Conservation (phyloP, 2,329 filamentous ascomycete genomes). For the Sporothrix mexicana region DNA sequence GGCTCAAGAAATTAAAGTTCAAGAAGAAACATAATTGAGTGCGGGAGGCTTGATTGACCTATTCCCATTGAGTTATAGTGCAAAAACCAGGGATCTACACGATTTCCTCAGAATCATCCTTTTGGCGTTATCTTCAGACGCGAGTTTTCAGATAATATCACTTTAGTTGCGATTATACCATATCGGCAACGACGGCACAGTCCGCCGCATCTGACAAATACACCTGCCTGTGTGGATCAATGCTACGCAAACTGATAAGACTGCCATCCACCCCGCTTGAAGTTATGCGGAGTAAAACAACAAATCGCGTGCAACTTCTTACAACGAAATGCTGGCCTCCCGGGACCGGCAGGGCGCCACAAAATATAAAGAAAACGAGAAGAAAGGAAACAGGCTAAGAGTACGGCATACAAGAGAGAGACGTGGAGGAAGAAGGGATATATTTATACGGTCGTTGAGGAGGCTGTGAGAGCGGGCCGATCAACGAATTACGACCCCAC, state of each 20-base stretch:
- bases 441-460: too few relatives aligned
- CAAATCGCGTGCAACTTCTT: too few relatives aligned
- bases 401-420: too few relatives aligned
- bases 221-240: not conserved
- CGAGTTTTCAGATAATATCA: not conserved
- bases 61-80: not conserved
- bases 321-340: too few relatives aligned
- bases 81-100: not conserved
- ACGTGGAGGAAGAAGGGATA: too few relatives aligned
- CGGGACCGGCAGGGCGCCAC: too few relatives aligned
- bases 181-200: not conserved
- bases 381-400: too few relatives aligned
- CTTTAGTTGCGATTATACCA: slow-evolving; percentile 7
- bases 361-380: too few relatives aligned
- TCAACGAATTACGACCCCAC: too few relatives aligned
- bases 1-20: not conserved
- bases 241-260: not conserved
- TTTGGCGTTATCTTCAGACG: not conserved
- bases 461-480: too few relatives aligned
- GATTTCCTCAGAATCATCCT: not conserved
- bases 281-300: not conserved
- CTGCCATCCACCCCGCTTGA: not conserved
- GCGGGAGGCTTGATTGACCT: not conserved
- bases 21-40: not conserved
- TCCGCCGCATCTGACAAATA: slow-evolving; percentile 1